Percentiles rank a stretch among this genome's conserved stretches.
Conservation (phyloP, 2,329 filamentous ascomycete species). For the Paecilomyces sp. region DNA sequence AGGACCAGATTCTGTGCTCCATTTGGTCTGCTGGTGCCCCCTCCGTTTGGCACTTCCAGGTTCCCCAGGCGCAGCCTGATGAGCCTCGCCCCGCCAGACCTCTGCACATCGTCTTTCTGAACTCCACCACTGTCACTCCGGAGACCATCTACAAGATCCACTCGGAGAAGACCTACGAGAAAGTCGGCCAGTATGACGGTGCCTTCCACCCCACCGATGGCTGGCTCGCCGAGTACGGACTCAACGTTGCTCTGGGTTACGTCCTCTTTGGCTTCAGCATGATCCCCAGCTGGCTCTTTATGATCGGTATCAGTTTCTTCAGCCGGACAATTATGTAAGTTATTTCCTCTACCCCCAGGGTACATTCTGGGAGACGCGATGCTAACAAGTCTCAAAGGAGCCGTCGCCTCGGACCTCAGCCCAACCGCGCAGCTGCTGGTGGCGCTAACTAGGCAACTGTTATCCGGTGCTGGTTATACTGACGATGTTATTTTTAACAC, state of each 20-base stretch:
- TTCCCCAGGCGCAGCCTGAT: slow-evolving; percentile 47
- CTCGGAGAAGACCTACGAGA: slow-evolving; percentile 49
- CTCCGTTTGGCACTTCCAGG: slow-evolving; percentile 49
- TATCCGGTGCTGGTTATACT: slow-evolving; percentile 6
- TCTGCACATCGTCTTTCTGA: slow-evolving; percentile 49
- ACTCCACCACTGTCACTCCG: slow-evolving; percentile 51
- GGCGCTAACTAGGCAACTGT: slow-evolving; percentile 13
- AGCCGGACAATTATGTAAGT: slow-evolving; percentile 57
- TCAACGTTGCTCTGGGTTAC: slow-evolving; percentile 51
- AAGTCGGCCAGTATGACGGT: slow-evolving; percentile 49
- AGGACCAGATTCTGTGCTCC: slow-evolving; percentile 52
- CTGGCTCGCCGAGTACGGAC: slow-evolving; percentile 44
- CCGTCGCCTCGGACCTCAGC: slow-evolving; percentile 16
- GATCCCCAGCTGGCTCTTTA: slow-evolving; percentile 58
- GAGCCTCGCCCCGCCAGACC: slow-evolving; percentile 47
- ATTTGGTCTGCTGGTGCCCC: slow-evolving; percentile 53
- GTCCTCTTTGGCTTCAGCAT: slow-evolving; percentile 48
- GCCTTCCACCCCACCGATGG: slow-evolving; percentile 56
- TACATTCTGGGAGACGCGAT: not conserved
- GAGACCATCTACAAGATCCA: slow-evolving; percentile 51
- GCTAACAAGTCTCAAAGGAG: slow-evolving; percentile 11
- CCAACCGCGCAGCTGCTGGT: slow-evolving; percentile 7
- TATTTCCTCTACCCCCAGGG: not conserved
- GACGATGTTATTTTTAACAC: slow-evolving; percentile 6
- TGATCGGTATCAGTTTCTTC: slow-evolving; percentile 56